Conservation (phyloP, 805 yeast genomes). For the Metschnikowia noctiluminum region DNA sequence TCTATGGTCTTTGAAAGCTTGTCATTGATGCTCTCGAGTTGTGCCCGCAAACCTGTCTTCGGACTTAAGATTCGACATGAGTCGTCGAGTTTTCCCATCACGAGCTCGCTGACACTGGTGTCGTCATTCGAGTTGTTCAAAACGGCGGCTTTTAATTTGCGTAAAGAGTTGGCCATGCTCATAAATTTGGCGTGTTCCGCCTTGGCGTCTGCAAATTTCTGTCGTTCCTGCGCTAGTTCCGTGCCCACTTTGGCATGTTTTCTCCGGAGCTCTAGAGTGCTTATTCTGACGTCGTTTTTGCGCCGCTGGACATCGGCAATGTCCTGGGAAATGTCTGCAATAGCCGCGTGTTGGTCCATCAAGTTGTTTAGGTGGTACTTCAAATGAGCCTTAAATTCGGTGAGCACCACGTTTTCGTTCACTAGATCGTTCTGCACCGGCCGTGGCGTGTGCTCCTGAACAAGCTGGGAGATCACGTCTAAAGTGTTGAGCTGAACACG, state of each 20-base stretch:
- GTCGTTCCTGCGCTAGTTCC: slow-evolving; percentile 28
- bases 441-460: slow-evolving; percentile 27
- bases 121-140: not conserved
- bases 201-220: slow-evolving; percentile 17
- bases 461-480: slow-evolving; percentile 36
- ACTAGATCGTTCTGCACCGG: slow-evolving; percentile 14
- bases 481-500: slow-evolving; percentile 30
- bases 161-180: slow-evolving; percentile 11
- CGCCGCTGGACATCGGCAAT: slow-evolving; percentile 28
- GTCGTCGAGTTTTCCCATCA: slow-evolving; percentile 5
- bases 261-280: slow-evolving; percentile 28
- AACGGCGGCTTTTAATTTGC: slow-evolving; percentile 7
- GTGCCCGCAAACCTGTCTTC: slow-evolving; percentile 10
- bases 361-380: slow-evolving; percentile 28
- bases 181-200: slow-evolving; percentile 17
- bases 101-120: not conserved
- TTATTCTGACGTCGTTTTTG: slow-evolving; percentile 30
- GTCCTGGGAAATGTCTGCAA: slow-evolving; percentile 29
- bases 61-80: slow-evolving; percentile 6
- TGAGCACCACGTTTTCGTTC: slow-evolving; percentile 24
- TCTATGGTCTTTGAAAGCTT: slow-evolving; percentile 1
- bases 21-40: slow-evolving; percentile 8
- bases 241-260: slow-evolving; percentile 32
- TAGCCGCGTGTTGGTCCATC: slow-evolving; percentile 33
- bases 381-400: slow-evolving; percentile 31